Conservation (phyloP, 257 asterid species). For the Nicotiana undulata region DNA sequence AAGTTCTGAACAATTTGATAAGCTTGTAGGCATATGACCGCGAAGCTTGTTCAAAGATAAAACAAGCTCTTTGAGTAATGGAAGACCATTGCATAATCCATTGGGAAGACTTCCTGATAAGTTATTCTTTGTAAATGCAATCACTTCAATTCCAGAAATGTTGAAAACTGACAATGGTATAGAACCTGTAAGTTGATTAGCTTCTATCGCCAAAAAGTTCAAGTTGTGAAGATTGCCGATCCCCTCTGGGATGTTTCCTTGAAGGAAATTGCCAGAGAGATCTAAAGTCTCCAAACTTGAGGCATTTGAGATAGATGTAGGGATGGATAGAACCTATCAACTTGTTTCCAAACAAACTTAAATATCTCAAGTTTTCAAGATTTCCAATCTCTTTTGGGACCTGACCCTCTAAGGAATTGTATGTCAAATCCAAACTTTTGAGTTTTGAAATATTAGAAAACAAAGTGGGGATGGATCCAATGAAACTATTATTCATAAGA, state of each 20-base stretch:
- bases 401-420: neutral
- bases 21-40: neutral
- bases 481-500: slow-evolving; percentile 9
- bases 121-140: neutral
- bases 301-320: neutral
- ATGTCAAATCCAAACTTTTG: neutral
- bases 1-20: too few species aligned
- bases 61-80: neutral
- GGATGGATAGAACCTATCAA: neutral
- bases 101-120: neutral
- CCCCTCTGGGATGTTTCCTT: neutral
- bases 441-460: neutral
- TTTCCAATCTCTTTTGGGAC: neutral
- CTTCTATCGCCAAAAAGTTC: neutral
- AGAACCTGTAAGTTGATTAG: neutral
- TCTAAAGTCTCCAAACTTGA: neutral
- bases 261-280: neutral
- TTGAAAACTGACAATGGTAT: neutral
- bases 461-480: slow-evolving; percentile 1
- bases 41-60: neutral
- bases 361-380: neutral
- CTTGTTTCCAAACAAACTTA: neutral
- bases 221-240: slow-evolving; percentile 5
- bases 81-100: neutral
- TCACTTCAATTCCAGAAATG: neutral